phyloP scores from a whole-genome alignment of 2,329 filamentous ascomycete species.

The Septoria linicola region DNA sequence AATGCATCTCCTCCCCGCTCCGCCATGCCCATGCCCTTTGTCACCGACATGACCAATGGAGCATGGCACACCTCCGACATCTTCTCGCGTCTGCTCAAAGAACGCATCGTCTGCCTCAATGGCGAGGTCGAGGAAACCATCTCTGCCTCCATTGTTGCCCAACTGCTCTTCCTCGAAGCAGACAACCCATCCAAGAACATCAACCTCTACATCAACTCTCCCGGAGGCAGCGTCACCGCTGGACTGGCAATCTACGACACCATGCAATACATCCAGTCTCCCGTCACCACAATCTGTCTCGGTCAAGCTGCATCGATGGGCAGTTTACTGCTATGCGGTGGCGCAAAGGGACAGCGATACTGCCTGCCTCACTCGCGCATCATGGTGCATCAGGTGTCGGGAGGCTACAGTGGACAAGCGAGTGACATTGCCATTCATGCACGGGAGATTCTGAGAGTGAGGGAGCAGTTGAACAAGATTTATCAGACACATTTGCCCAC shows the following conservation, averaged over 20 bases:
- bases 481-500: slow-evolving; percentile 83
- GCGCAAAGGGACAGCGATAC: slow-evolving; percentile 78
- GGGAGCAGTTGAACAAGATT: slow-evolving; percentile 84
- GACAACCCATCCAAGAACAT: slow-evolving; percentile 94
- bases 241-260: slow-evolving; percentile 92
- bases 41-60: slow-evolving; percentile 48
- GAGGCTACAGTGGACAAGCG: slow-evolving; percentile 66
- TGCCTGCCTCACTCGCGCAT: slow-evolving; percentile 90
- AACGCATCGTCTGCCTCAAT: slow-evolving; percentile 92
- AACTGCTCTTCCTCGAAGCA: slow-evolving; percentile 96
- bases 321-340: slow-evolving; percentile 80
- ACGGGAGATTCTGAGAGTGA: slow-evolving; percentile 87
- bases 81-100: slow-evolving; percentile 54
- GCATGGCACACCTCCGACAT: slow-evolving; percentile 54
- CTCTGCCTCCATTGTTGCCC: slow-evolving; percentile 91
- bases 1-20: slow-evolving; percentile 18
- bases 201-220: slow-evolving; percentile 96
- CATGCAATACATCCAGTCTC: slow-evolving; percentile 92
- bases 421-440: slow-evolving; percentile 93
- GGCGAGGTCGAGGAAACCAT: slow-evolving; percentile 86
- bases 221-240: slow-evolving; percentile 87
- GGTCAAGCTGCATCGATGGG: slow-evolving; percentile 96
- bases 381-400: slow-evolving; percentile 95
- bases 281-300: slow-evolving; percentile 91
- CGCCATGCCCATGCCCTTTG: slow-evolving; percentile 45